Base-by-base conservation (phyloP, 2,329 filamentous ascomycete genomes). In the Phialophora expanda region DNA sequence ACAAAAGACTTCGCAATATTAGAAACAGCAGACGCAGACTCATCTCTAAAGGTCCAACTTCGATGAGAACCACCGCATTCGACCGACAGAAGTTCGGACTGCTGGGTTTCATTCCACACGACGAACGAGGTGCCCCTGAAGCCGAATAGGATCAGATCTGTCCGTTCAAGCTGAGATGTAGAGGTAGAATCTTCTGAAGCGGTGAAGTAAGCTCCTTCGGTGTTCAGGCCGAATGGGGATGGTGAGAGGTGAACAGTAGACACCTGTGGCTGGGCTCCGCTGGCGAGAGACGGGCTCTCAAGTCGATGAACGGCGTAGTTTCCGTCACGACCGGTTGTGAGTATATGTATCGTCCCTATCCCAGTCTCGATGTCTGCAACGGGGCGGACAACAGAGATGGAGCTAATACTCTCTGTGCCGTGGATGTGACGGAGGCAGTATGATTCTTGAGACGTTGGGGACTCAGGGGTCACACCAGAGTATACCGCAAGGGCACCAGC, bases 21-120 rank as follows among this genome's bases (percentile, higher is more conserved):
- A 4, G 44, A 22, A 17, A 73, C 73, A 0, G 70, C 66, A 1
- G 66, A 66, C 9, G 70, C 70, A 1, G 64, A 62, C 7, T 71
- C 70, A 12, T 75, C 73, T 8, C 75, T 74, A 68, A 85, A 91
- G 2, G 86, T 85, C 83, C 92, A 97, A 34, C 85, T 88, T 62
- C 94, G 86, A 74, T 97, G 92, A 0, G 88, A 89, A 38, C 94
- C 94, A 62, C 93, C 94, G 74, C 94, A 97, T 56, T 93, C 88
- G 32, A 96, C 83, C 0, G 82, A 84, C 62, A 89, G 85, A 17
- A 94, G 77, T 72, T 94, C 90, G 63, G 87, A 84, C 65, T 91
- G 87, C 1, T 81, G 81, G 0, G 86, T 88, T 74, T 91, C 88
- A 75, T 97, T 91, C 86, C 91, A 95, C 9, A 94, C 84, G 12